A percentile compares a stretch with the other conserved stretches of the same genome.
phyloP scores from a whole-genome alignment of 2,329 filamentous ascomycete species.

The Claviceps pazoutovae region DNA sequence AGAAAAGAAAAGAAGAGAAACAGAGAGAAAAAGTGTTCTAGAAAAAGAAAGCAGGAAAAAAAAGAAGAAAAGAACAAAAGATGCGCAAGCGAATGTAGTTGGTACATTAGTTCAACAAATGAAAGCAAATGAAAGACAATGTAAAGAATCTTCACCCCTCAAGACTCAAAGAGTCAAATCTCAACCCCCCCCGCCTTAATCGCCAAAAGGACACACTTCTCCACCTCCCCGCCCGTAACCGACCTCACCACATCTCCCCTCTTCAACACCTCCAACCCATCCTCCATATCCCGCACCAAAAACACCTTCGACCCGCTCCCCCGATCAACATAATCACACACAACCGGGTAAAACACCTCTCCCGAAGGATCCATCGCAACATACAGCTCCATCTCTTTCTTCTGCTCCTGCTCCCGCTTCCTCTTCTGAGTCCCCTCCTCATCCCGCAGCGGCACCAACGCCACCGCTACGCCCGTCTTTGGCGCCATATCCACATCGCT shows the following conservation, averaged over 20 bases:
- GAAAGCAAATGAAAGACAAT: not conserved
- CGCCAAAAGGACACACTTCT: conserved; percentile 3
- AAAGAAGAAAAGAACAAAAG: not conserved
- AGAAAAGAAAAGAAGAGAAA: not conserved
- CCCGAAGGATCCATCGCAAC: conserved; percentile 10
- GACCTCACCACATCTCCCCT: conserved; percentile 11
- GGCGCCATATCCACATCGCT: conserved; percentile 10
- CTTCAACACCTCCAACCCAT: conserved; percentile 12
- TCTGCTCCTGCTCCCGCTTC: not conserved
- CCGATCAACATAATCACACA: conserved; percentile 15
- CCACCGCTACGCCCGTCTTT: conserved; percentile 8
- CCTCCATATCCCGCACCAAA: conserved; percentile 13
- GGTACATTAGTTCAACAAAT: too few species aligned
- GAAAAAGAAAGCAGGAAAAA: not conserved
- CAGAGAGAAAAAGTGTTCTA: not conserved
- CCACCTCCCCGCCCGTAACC: conserved; percentile 15
- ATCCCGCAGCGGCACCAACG: conserved; percentile 8
- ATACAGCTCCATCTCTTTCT: conserved; percentile 7
- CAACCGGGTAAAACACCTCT: conserved; percentile 14
- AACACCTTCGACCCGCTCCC: conserved; percentile 13
- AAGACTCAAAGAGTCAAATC: not conserved
- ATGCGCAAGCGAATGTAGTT: not conserved
- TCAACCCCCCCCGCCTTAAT: not conserved
- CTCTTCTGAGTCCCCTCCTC: not conserved
- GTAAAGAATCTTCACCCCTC: not conserved